phyloP scores from a whole-genome alignment of 805 yeast species.

The Candida xiaguanensis region DNA sequence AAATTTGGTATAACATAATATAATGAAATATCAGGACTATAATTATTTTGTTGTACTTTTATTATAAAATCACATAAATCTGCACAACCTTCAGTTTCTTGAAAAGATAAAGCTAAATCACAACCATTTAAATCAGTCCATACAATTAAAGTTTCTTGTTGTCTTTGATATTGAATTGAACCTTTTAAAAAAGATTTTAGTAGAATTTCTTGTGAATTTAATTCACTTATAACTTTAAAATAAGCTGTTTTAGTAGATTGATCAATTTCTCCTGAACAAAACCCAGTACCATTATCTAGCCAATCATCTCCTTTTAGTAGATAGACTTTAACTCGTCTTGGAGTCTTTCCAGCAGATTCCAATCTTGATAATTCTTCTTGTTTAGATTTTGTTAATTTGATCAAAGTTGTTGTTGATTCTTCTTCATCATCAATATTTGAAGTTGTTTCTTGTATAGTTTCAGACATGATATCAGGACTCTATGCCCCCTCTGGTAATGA shows the following conservation, averaged over 20 bases:
- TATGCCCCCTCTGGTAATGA: too few species aligned
- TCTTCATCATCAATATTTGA: neutral
- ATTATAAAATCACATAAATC: slow-evolving; percentile 77
- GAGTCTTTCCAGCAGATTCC: slow-evolving; percentile 20
- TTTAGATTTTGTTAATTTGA: slow-evolving; percentile 2
- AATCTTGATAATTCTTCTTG: slow-evolving; percentile 1
- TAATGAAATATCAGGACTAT: slow-evolving; percentile 64
- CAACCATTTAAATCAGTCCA: slow-evolving; percentile 80
- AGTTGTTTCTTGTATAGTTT: neutral
- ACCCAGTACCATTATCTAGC: slow-evolving; percentile 92
- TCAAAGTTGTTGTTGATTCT: neutral
- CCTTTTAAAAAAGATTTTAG: slow-evolving; percentile 70
- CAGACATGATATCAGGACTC: neutral
- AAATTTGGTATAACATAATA: slow-evolving; percentile 54
- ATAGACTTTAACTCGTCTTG: slow-evolving; percentile 89
- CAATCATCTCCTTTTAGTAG: slow-evolving; percentile 76
- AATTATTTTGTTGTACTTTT: slow-evolving; percentile 52
- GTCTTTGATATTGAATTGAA: slow-evolving; percentile 80
- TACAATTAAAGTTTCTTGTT: slow-evolving; percentile 89
- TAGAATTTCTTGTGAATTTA: slow-evolving; percentile 53
- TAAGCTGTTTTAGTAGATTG: slow-evolving; percentile 41
- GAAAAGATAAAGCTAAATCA: slow-evolving; percentile 87
- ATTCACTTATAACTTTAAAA: slow-evolving; percentile 71
- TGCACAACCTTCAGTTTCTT: slow-evolving; percentile 87
- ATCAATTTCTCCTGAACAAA: slow-evolving; percentile 68